These are phyloP conservation scores for Kwoniella sp. DNA, from an alignment of 768 basidiomycete genomes.

Conservation along the genomic window DNA sequence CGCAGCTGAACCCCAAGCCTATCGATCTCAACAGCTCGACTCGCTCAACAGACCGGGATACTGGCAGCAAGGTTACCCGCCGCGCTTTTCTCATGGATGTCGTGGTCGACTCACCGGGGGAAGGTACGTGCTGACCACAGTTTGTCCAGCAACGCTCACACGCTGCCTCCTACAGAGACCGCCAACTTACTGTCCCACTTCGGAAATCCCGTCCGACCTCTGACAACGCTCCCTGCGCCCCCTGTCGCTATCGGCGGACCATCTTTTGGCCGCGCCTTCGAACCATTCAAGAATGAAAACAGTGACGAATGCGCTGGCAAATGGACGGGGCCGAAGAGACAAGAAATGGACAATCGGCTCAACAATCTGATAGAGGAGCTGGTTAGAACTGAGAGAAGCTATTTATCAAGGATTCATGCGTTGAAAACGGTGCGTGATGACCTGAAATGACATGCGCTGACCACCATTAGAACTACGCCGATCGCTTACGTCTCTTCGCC, in stretches of 20 bases:
- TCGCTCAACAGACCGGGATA: conserved; percentile 42
- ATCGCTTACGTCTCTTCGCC: conserved; percentile 84
- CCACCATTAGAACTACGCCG: conserved; percentile 70
- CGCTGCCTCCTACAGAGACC: conserved; percentile 44
- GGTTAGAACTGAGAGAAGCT: conserved; percentile 83
- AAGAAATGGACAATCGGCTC: conserved; percentile 56
- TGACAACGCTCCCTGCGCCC: conserved; percentile 31
- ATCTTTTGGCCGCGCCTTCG: conserved; percentile 10
- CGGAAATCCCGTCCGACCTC: conserved; percentile 37
- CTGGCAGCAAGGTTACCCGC: conserved; percentile 62
- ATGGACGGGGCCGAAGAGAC: conserved; percentile 54
- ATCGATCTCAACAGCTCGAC: conserved; percentile 53
- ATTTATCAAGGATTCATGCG: conserved; percentile 77
- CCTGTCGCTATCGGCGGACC: conserved; percentile 26
- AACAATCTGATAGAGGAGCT: conserved; percentile 80
- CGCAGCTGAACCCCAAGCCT: conserved; percentile 35
- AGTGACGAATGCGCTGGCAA: not conserved
- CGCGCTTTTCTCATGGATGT: conserved; percentile 89
- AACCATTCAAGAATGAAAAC: conserved; percentile 22
- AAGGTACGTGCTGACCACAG: conserved; percentile 34
- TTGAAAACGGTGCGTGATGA: conserved; percentile 64
- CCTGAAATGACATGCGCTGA: not conserved
- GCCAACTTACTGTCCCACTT: conserved; percentile 40
- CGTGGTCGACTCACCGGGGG: conserved; percentile 79
- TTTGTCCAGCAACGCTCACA: not conserved